These are phyloP conservation scores for Hypoxylon perforatum DNA, from an alignment of 495 filamentous ascomycete species.

Conservation along the genomic window DNA sequence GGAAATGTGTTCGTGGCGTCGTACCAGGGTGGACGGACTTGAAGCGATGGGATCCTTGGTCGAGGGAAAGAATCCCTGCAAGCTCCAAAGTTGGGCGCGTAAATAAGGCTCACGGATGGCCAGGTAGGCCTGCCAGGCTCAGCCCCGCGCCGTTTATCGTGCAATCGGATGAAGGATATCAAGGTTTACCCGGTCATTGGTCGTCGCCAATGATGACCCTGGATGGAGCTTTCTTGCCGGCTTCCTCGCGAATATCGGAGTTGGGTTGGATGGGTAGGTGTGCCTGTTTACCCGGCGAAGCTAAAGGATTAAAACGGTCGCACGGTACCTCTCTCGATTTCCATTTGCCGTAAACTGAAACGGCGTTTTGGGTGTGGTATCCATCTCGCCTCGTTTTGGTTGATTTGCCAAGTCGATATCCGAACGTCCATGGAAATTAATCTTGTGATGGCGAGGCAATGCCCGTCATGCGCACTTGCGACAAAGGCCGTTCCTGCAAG, in stretches of 20 bases:
- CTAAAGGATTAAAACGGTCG: conserved; percentile 25
- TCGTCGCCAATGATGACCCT: conserved; percentile 29
- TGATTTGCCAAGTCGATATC: conserved; percentile 36
- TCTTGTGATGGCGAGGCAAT: conserved; percentile 33
- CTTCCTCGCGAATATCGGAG: conserved; percentile 32
- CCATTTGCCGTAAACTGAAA: conserved; percentile 11
- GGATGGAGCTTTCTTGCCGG: conserved; percentile 21
- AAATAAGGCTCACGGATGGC: conserved; percentile 60
- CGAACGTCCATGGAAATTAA: conserved; percentile 28
- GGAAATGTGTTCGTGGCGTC: conserved; percentile 41
- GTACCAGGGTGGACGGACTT: conserved; percentile 35
- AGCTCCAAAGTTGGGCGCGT: conserved; percentile 58
- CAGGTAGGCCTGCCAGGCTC: conserved; percentile 39
- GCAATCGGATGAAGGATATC: conserved; percentile 57
- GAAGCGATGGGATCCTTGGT: conserved; percentile 42
- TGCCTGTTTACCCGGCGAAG: conserved; percentile 37
- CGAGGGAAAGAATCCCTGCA: conserved; percentile 52
- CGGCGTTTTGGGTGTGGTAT: conserved; percentile 20
- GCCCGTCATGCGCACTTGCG: conserved; percentile 52
- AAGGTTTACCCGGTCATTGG: conserved; percentile 54
- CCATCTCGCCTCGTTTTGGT: conserved; percentile 6
- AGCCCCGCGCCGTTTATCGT: conserved; percentile 50
- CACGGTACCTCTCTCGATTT: conserved; percentile 28
- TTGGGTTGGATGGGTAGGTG: conserved; percentile 34
- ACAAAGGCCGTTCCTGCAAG: conserved; percentile 42